Evolutionary conservation across 805 yeast species (phyloP).

Genomic region (Saccharomyces eubayanus): DNA sequence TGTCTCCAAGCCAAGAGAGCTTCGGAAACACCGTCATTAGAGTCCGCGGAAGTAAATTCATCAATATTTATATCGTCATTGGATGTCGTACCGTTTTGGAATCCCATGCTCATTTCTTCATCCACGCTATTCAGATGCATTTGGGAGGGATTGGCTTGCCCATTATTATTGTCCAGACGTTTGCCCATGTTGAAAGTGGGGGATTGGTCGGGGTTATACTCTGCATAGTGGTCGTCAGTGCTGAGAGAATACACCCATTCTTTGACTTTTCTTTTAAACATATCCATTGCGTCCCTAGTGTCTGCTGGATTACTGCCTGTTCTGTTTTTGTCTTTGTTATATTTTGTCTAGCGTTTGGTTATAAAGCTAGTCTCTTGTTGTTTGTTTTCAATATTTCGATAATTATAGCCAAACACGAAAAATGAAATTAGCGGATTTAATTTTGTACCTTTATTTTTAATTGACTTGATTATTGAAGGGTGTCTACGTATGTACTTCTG

Average conservation of each 20-base stretch:
- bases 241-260: conserved; percentile 56
- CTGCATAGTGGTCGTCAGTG: conserved; percentile 65
- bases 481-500: background rate
- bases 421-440: background rate
- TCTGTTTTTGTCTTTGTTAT: conserved; percentile 1
- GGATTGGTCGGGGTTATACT: conserved; percentile 42
- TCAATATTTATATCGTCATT: conserved; percentile 31
- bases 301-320: background rate
- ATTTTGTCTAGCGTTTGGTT: background rate
- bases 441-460: background rate
- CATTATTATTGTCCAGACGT: conserved; percentile 7
- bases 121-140: conserved; percentile 13
- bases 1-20: conserved; percentile 79
- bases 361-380: background rate
- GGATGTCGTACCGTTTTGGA: background rate
- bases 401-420: background rate
- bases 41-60: conserved; percentile 10
- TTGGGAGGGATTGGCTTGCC: conserved; percentile 13
- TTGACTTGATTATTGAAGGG: background rate
- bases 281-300: conserved; percentile 24
- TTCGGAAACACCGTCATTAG: conserved; percentile 65
- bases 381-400: background rate
- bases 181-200: conserved; percentile 24
- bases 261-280: conserved; percentile 40
- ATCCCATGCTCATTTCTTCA: conserved; percentile 14